phyloP scores from a whole-genome alignment of 495 filamentous ascomycete genomes.

The Xylaria telfairii region DNA sequence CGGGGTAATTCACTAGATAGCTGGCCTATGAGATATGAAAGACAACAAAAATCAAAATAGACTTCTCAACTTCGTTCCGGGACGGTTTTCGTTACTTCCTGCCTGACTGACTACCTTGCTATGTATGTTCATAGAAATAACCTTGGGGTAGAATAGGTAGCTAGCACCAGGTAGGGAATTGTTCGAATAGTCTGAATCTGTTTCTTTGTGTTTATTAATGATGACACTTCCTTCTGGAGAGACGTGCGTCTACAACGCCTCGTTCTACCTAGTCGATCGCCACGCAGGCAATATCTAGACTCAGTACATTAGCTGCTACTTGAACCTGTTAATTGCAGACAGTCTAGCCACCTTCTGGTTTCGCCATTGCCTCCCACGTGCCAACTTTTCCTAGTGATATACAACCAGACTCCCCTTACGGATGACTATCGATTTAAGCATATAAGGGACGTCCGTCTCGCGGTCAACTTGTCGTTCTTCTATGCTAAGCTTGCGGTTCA shows the following conservation, averaged over 20 bases:
- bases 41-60: not conserved
- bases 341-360: slow-evolving; percentile 4
- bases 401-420: not conserved
- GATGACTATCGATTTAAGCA: not conserved
- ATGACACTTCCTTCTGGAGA: not conserved
- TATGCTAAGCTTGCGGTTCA: not conserved
- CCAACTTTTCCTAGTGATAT: not conserved
- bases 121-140: not conserved
- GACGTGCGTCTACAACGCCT: too few relatives aligned
- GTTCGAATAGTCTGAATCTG: not conserved
- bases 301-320: too few relatives aligned
- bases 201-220: not conserved
- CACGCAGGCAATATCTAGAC: not conserved
- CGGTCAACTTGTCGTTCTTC: not conserved
- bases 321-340: not conserved
- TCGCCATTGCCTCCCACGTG: not conserved
- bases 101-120: not conserved
- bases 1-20: not conserved
- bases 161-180: not conserved
- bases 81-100: not conserved
- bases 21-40: slow-evolving; percentile 22
- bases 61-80: not conserved
- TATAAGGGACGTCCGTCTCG: not conserved
- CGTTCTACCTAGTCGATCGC: not conserved
- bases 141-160: not conserved